phyloP scores from a whole-genome alignment of 345 rosid genomes.

The Lepidium didymum region DNA sequence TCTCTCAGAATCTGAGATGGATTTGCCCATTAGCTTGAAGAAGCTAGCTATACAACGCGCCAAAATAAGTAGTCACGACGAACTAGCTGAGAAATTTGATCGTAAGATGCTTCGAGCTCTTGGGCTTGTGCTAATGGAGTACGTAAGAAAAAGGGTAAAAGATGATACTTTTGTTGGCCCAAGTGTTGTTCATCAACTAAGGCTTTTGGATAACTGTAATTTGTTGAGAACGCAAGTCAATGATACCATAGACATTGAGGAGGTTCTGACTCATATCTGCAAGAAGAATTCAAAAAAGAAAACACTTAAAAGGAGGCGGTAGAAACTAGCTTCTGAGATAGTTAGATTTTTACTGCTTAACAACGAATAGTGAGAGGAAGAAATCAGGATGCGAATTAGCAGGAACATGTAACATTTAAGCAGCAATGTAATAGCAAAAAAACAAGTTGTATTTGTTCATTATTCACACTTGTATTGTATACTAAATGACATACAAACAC shows the following conservation, averaged over 20 bases:
- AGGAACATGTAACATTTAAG: too few relatives aligned
- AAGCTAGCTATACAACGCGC: slow-evolving; percentile 48
- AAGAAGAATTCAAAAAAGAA: neutral
- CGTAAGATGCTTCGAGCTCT: slow-evolving; percentile 61
- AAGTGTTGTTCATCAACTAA: neutral
- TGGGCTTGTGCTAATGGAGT: slow-evolving; percentile 27
- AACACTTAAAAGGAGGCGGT: slow-evolving; percentile 17
- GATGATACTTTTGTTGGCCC: slow-evolving; percentile 12
- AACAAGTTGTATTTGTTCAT: too few relatives aligned
- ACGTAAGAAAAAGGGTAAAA: neutral
- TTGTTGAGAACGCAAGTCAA: slow-evolving; percentile 2
- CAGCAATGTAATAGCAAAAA: too few relatives aligned
- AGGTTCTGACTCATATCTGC: slow-evolving; percentile 9
- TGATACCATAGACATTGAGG: slow-evolving; percentile 12
- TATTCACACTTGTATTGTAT: too few relatives aligned
- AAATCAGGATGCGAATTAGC: neutral
- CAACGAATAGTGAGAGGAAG: neutral
- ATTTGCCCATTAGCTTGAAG: slow-evolving; percentile 61
- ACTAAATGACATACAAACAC: neutral
- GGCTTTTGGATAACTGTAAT: slow-evolving; percentile 4
- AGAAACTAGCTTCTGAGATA: neutral
- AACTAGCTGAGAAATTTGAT: slow-evolving; percentile 53
- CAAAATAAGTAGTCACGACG: slow-evolving; percentile 37
- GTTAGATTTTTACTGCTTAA: neutral
- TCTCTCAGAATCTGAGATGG: slow-evolving; percentile 64